Base-by-base conservation (phyloP, 768 basidiomycete genomes). In the Serendipita sp. region DNA sequence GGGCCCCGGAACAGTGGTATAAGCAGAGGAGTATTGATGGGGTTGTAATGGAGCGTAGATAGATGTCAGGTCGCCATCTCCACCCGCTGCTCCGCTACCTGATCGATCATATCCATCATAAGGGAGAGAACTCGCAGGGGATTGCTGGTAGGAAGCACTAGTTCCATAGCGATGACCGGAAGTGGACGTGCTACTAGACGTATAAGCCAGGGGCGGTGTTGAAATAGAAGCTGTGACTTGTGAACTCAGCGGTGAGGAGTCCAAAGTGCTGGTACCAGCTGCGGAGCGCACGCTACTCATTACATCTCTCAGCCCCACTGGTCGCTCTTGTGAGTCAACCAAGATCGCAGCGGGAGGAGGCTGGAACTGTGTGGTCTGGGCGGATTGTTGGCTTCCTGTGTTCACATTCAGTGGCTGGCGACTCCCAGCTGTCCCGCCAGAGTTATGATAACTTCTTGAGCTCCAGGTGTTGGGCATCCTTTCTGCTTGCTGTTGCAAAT, bases 401-500 rank as follows among this genome's bases (percentile, higher is more conserved):
- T 60, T 60, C 10, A 60, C 18, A 36, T 36, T 60, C 18, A 60
- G 27, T 10, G 18, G 29, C 33, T n/a, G 23, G 4, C 36, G 27
- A 31, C 13, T 31, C 8, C 55, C 55, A 4, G 16, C 55, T 23
- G 18, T 52, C n/a, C 55, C 55, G 4, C 27, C 18, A 10, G 55
- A 36, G 16, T 10, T n/a, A 34, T 60, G 55, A 36, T 60, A 60
- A n/a, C 11, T 16, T 60, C 55, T 23, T 10, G 55, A 90, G 77
- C 74, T 91, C 55, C 55, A 60, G 27, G 55, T 60, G 36, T 31
- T 60, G 8, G 55, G 55, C 55, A 60, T 60, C 16, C 55, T 27
- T 37, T 60, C 90, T 0, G 91, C 94, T 71, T 97, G 94, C 72
- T 96, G 92, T 68, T 95, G 91, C 58, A 98, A 74, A 71, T 82